phyloP scores from a whole-genome alignment of 2,329 filamentous ascomycete genomes.

The Ophiostoma sp. region DNA sequence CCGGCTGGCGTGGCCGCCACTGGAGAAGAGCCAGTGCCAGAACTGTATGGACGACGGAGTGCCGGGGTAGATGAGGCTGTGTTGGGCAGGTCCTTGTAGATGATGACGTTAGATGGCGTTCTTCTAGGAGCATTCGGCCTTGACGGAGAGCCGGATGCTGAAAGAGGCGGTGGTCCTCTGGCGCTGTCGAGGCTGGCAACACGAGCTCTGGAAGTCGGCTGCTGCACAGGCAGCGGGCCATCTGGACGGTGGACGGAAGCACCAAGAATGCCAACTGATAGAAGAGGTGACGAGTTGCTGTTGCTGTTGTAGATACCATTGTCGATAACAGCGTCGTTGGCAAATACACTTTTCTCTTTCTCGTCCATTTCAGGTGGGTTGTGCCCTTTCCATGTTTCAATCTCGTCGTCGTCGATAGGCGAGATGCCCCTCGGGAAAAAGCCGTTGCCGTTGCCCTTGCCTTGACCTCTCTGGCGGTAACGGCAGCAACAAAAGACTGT shows the following conservation, averaged over 20 bases:
- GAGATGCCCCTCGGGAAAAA: conserved; percentile 53
- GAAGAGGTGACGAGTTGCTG: conserved; percentile 12
- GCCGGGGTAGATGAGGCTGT: conserved; percentile 5
- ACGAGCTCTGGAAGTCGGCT: neutral
- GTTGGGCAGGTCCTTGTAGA: conserved; percentile 41
- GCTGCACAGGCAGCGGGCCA: conserved; percentile 11
- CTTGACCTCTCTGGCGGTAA: conserved; percentile 33
- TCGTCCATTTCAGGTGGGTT: conserved; percentile 22
- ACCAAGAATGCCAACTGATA: conserved; percentile 14
- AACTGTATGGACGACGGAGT: conserved; percentile 7
- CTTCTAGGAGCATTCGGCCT: conserved; percentile 34
- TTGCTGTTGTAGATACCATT: neutral
- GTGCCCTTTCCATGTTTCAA: conserved; percentile 56
- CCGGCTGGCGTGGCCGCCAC: conserved; percentile 12
- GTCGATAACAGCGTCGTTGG: neutral
- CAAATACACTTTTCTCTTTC: neutral
- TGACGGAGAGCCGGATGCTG: neutral
- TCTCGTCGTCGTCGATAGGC: conserved; percentile 61
- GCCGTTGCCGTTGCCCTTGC: conserved; percentile 34
- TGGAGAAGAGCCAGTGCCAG: neutral
- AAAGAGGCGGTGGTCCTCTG: neutral
- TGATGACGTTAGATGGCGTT: conserved; percentile 45
- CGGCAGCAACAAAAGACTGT: conserved; percentile 39
- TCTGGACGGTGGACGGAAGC: conserved; percentile 15
- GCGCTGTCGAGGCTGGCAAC: conserved; percentile 20